Evolutionary conservation across 257 asterid genomes (phyloP).

Genomic region (Rauvolfia tetraphylla): DNA sequence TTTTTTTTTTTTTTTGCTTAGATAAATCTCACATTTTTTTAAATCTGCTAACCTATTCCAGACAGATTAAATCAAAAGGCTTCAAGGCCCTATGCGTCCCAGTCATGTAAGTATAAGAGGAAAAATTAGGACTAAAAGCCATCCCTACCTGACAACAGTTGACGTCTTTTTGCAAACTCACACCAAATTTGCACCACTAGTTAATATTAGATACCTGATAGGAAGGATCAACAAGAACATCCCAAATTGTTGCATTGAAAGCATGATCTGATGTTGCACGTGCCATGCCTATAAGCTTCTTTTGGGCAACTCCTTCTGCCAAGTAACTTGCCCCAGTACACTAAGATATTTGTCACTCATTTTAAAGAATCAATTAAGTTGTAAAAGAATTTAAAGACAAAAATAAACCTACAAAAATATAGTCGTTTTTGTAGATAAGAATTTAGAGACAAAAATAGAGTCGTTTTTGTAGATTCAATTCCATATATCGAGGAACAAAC

Average conservation of each 20-base stretch:
- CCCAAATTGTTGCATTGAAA: constrained; percentile 99
- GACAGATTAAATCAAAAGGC: neutral
- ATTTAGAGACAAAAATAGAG: neutral
- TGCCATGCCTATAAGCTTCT: constrained; percentile 95
- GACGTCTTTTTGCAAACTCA: neutral
- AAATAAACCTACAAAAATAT: neutral
- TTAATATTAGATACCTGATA: constrained; percentile 59
- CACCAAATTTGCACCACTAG: neutral
- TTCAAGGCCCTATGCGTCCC: neutral
- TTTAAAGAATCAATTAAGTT: constrained; percentile 23
- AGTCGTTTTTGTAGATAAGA: neutral
- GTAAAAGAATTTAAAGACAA: neutral
- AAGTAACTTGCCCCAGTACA: constrained; percentile 88
- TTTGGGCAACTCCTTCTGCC: constrained; percentile 80
- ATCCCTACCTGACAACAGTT: neutral
- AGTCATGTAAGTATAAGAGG: neutral
- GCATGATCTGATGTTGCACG: constrained; percentile 99
- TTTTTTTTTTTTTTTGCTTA: neutral
- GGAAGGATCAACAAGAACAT: constrained; percentile 96
- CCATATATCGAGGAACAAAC: constrained; percentile 1
- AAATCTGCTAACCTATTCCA: neutral
- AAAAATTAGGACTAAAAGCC: neutral
- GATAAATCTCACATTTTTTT: too few relatives aligned
- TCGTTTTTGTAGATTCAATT: neutral
- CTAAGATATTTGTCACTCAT: constrained; percentile 71